These are phyloP conservation scores for Coprinopsis marcescibilis DNA, from an alignment of 768 basidiomycete species.

Conservation along the genomic window DNA sequence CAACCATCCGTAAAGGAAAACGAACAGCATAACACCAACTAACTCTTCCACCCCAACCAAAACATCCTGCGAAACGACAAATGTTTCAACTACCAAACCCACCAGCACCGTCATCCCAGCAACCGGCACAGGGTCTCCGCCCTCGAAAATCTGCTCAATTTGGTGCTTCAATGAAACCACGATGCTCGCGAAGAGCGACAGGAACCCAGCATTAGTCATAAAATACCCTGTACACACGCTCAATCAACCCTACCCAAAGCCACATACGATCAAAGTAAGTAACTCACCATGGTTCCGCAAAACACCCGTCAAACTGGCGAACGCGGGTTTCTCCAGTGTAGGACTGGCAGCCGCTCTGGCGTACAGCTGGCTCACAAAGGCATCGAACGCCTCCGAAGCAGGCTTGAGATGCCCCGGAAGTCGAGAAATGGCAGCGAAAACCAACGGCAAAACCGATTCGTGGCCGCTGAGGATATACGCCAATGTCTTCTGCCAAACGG, in stretches of 20 bases:
- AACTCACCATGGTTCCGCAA: conserved; percentile 37
- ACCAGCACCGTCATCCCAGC: conserved; percentile 28
- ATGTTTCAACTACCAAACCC: conserved; percentile 24
- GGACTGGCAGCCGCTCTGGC: conserved; percentile 25
- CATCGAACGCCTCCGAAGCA: conserved; percentile 38
- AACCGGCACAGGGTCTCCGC: not conserved
- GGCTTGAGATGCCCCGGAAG: conserved; percentile 46
- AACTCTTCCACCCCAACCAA: not conserved
- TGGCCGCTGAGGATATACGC: conserved; percentile 16
- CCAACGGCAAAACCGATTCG: conserved; percentile 17
- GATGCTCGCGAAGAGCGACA: conserved; percentile 8
- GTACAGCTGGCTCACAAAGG: conserved; percentile 33
- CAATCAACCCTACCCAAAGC: not conserved
- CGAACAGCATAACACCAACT: conserved; percentile 30
- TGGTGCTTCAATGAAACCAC: conserved; percentile 5
- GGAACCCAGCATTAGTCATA: conserved; percentile 8
- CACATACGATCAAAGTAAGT: not conserved
- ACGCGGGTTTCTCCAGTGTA: conserved; percentile 13
- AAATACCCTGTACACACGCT: conserved; percentile 7
- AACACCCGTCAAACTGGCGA: conserved; percentile 32
- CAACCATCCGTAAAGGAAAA: conserved; percentile 47
- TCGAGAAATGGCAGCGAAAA: conserved; percentile 36
- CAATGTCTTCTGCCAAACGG: conserved; percentile 48
- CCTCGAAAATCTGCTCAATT: conserved; percentile 7
- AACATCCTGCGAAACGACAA: not conserved